These are phyloP conservation scores for Penicillium sp. DNA, from an alignment of 2,329 filamentous ascomycete genomes.

Conservation along the genomic window DNA sequence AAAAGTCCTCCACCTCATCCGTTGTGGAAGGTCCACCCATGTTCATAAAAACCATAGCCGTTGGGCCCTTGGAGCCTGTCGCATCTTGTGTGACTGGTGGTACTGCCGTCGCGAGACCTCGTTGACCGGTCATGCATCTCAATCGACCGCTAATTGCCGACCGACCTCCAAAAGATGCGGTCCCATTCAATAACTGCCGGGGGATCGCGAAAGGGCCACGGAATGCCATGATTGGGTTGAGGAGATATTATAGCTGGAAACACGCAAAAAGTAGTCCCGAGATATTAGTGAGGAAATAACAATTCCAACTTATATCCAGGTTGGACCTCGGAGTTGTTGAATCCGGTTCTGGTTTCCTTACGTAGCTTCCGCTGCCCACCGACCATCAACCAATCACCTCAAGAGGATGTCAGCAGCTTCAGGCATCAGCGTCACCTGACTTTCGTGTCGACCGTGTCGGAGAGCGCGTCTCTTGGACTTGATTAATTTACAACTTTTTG, in stretches of 20 bases:
- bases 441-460: conserved; percentile 29
- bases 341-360: neutral
- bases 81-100: conserved; percentile 79
- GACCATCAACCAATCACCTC: conserved; percentile 29
- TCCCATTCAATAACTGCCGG: conserved; percentile 28
- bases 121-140: conserved; percentile 24
- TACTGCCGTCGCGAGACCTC: conserved; percentile 58
- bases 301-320: neutral
- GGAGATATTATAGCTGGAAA: neutral
- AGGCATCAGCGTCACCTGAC: conserved; percentile 31
- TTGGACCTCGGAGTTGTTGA: conserved; percentile 5
- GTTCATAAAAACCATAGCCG: conserved; percentile 98
- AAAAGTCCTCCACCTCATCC: conserved; percentile 82
- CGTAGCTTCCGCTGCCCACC: neutral
- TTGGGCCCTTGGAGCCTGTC: conserved; percentile 71
- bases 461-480: conserved; percentile 24
- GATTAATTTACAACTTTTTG: neutral
- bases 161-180: conserved; percentile 18
- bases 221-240: conserved; percentile 39
- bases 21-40: conserved; percentile 94
- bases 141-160: conserved; percentile 23
- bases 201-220: conserved; percentile 36
- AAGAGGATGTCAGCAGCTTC: conserved; percentile 28
- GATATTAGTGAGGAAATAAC: neutral
- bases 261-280: neutral